These are phyloP conservation scores for Suhomyces yuchorum DNA, from an alignment of 1,139 yeast genomes.

Conservation along the genomic window DNA sequence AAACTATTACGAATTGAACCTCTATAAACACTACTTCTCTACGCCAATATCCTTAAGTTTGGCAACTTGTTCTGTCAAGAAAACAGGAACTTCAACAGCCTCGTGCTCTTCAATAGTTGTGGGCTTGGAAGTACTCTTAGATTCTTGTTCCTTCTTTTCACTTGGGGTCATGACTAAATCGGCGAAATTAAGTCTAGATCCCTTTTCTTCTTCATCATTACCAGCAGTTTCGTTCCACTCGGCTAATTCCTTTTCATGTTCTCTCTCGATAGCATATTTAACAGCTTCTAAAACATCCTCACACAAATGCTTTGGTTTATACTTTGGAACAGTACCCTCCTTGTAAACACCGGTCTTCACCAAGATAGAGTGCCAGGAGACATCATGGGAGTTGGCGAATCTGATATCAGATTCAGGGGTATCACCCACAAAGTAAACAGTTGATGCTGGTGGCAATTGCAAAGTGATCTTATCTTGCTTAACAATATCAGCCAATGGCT, in stretches of 20 bases:
- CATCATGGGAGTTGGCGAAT: slow-evolving; percentile 84
- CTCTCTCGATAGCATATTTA: slow-evolving; percentile 78
- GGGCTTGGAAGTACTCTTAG: slow-evolving; percentile 6
- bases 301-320: slow-evolving; percentile 72
- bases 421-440: slow-evolving; percentile 87
- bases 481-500: slow-evolving; percentile 32
- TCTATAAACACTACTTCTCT: slow-evolving; percentile 11
- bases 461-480: slow-evolving; percentile 45
- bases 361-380: slow-evolving; percentile 79
- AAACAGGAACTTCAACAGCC: slow-evolving; percentile 45
- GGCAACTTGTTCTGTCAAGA: slow-evolving; percentile 42
- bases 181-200: slow-evolving; percentile 46
- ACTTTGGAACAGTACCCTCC: slow-evolving; percentile 76
- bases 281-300: slow-evolving; percentile 81
- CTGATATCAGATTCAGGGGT: slow-evolving; percentile 91
- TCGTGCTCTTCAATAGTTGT: slow-evolving; percentile 34
- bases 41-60: slow-evolving; percentile 41
- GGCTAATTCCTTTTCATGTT: slow-evolving; percentile 65
- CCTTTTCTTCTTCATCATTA: slow-evolving; percentile 32
- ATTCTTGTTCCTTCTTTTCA: slow-evolving; percentile 28
- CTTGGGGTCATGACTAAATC: slow-evolving; percentile 53
- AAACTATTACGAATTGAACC: slow-evolving; percentile 4
- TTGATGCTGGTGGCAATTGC: slow-evolving; percentile 78
- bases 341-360: slow-evolving; percentile 88
- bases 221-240: slow-evolving; percentile 67